Conservation (phyloP, 306 rosid genomes). For the Pyrus bretschneideri region DNA sequence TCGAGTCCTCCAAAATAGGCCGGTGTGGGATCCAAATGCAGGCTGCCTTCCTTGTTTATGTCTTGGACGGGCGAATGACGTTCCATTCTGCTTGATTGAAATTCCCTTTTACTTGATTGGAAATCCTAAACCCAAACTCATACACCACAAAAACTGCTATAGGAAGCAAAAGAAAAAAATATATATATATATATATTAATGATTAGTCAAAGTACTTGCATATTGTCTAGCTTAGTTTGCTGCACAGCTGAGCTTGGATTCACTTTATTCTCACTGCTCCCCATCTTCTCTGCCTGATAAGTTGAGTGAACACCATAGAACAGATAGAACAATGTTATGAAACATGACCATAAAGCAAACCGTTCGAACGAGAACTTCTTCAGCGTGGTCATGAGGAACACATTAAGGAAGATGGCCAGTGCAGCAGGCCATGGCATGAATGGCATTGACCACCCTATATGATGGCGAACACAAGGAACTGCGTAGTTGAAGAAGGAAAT, state of each 20-base stretch:
- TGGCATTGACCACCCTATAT: conserved; percentile 61
- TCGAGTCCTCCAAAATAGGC: background rate
- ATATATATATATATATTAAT: background rate
- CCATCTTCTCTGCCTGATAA: conserved; percentile 67
- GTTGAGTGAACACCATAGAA: conserved; percentile 92
- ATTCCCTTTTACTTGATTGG: conserved; percentile 7
- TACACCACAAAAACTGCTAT: background rate
- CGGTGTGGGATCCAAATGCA: background rate
- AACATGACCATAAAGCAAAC: conserved; percentile 60
- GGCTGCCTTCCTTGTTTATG: background rate
- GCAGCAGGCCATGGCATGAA: conserved; percentile 95
- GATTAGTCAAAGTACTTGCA: conserved; percentile 40
- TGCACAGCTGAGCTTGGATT: conserved; percentile 32
- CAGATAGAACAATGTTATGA: conserved; percentile 67
- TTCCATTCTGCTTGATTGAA: background rate
- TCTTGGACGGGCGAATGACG: background rate
- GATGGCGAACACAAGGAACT: conserved; percentile 23
- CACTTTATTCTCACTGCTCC: conserved; percentile 26
- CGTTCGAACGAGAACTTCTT: conserved; percentile 51
- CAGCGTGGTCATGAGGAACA: conserved; percentile 69
- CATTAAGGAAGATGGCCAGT: conserved; percentile 66
- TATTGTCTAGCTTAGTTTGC: conserved; percentile 50
- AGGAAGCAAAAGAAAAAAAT: background rate
- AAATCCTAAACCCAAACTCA: conserved; percentile 3
- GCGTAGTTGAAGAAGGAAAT: conserved; percentile 52